phyloP scores from a whole-genome alignment of 257 asterid species.

The Thymus quinquecostatus region DNA sequence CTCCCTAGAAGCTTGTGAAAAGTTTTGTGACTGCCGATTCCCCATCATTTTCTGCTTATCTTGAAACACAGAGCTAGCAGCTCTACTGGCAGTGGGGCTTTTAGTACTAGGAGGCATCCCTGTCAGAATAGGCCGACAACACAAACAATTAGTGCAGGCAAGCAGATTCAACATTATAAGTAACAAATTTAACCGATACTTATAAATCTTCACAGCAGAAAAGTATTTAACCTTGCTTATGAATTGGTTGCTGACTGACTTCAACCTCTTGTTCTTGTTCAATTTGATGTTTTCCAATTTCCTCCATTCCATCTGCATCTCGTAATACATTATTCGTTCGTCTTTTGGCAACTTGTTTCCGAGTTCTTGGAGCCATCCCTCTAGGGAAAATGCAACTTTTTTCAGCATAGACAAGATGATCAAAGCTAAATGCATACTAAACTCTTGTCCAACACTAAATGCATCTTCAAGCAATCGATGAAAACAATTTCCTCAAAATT shows the following conservation, averaged over 20 bases:
- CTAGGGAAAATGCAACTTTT: background rate
- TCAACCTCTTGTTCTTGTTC: background rate
- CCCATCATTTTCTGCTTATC: conserved; percentile 3
- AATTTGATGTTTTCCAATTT: background rate
- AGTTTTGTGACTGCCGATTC: background rate
- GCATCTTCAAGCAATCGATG: background rate
- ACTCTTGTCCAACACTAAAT: background rate
- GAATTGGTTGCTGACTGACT: conserved; percentile 4
- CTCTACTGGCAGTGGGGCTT: conserved; percentile 2
- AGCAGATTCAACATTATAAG: background rate
- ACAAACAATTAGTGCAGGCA: background rate
- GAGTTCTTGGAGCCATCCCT: conserved; percentile 22
- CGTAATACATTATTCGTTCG: background rate
- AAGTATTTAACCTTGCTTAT: background rate
- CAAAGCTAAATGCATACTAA: background rate
- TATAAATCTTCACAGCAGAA: background rate
- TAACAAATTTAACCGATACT: background rate
- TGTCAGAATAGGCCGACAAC: background rate
- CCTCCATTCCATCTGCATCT: background rate
- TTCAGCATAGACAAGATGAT: background rate
- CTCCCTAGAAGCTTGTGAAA: background rate
- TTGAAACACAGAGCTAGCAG: background rate
- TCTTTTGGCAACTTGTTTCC: background rate
- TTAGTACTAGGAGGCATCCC: background rate
- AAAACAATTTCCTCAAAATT: background rate